A percentile compares a stretch with the other conserved stretches of the same genome.
These are phyloP conservation scores for Rhizopogon sp. DNA, from an alignment of 768 basidiomycete species.

Conservation along the genomic window DNA sequence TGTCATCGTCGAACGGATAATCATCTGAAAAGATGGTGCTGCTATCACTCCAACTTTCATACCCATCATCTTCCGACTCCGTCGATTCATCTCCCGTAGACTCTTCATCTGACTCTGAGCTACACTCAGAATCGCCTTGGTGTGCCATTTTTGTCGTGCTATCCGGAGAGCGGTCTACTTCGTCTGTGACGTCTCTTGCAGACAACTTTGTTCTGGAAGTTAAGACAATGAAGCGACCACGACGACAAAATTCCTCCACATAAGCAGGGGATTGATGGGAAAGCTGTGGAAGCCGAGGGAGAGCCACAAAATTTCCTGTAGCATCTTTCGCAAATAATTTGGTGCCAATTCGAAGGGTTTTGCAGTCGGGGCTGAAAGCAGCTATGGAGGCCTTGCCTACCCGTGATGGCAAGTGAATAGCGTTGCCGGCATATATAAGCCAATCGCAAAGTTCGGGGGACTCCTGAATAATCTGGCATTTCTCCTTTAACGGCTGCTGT, in stretches of 20 bases:
- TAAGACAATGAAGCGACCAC: not conserved
- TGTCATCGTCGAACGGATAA: slow-evolving; percentile 6
- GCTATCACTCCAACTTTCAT: slow-evolving; percentile 19
- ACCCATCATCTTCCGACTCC: slow-evolving; percentile 2
- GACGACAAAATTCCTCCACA: not conserved
- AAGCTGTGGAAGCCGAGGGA: not conserved
- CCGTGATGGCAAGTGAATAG: not conserved
- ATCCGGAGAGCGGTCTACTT: not conserved
- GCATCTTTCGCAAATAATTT: not conserved
- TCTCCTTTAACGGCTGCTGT: not conserved
- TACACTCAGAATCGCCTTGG: not conserved
- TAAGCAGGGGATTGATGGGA: not conserved
- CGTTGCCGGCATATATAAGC: not conserved
- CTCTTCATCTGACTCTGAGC: not conserved
- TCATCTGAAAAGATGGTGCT: slow-evolving; percentile 7
- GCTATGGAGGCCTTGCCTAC: not conserved
- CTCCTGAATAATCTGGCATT: not conserved
- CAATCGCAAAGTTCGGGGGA: not conserved
- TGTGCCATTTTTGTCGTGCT: not conserved
- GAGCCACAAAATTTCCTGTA: not conserved
- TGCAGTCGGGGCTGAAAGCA: not conserved
- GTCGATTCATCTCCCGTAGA: not conserved
- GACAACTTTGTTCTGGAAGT: not conserved
- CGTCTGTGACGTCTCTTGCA: not conserved
- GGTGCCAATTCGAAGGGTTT: not conserved